Evolutionary conservation across 768 basidiomycete species (phyloP), one percentile per base, ranked within the genome.

Genomic region (Peribolospora baueri): DNA sequence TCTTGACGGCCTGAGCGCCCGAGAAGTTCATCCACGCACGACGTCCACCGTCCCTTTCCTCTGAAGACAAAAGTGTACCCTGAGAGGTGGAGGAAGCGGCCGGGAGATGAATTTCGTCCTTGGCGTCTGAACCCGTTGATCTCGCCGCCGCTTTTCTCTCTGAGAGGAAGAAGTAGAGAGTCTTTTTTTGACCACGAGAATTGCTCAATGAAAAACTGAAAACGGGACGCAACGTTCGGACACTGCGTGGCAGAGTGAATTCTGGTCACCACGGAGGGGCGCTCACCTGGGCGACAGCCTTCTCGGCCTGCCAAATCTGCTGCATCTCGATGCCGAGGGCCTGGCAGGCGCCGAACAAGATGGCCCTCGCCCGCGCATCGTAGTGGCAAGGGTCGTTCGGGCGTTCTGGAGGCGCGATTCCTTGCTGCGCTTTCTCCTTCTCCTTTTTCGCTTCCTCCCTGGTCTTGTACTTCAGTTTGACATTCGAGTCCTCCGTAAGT

Each of bases 91-190:
- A 25, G 25, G 25, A 25, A 25, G 25, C 25, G 25, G 40, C 57
- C 54, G 5, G 50, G 4, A 40, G 4, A 14, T 7, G 10, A 25
- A 8, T 51, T 13, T 14, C 57, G 5, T 2, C 8, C 36, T 45
- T 48, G 1, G 25, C 37, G 7, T 25, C 47, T 25, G 25, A 25
- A 25, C 25, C 25, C 37, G 40, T 56, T 2, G 36, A 56, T 13
- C 52, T 39, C 36, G 54, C 41, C 6, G 52, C 42, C 46, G 54
- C 52, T 9, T 51, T 50, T 47, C 42, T 47, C 40, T 42, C 45
- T 51, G 56, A 51, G 13, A 58, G 51, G 41, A 55, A 52, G 25
- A 61, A 61, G 52, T 49, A 58, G 50, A 61, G 58, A 37, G 25
- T 25, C 25, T 25, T 25, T 25, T 25, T 25, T 25, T 25, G 25